Base-by-base conservation (phyloP, 495 filamentous ascomycete genomes). In the Aspergillus carlsbadensis region DNA sequence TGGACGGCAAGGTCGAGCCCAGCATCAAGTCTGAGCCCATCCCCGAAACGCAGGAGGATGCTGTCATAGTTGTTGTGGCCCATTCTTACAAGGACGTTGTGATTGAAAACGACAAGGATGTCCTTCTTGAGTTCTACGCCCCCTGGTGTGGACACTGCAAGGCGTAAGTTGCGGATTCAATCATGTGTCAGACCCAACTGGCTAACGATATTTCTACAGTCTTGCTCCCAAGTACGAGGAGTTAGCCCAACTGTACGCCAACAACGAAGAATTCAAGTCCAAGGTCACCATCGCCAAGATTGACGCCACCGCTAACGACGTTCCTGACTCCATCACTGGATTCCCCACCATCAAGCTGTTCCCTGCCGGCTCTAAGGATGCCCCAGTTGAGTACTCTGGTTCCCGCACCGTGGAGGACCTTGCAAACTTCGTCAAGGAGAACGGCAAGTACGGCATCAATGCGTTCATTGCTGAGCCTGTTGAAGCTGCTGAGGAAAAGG, bases 61-160 rank as follows among this genome's bases (percentile, higher is more conserved):
- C 90, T 37, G 92, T 96, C 56, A 86, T 85, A 40, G 84, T 96
- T 45, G 84, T 98, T 54, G 94, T 99, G 47, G 94, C 94, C 68
- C 87, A 95, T 73, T 94, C 84, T 75, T 99, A 97, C 82, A 82
- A 97, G 52, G 86, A 96, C 10, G 71, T 97, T 47, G 93, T 99
- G 67, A 81, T 97, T 31, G 86, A 99, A 64, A 88, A 96, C 69
- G 81, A 88, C 59, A 96, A 98, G 84, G 94, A 99, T 75, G 94
- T 99, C 54, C 85, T 99, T 49, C 75, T 99, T 52, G 94, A 99
- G 78, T 99, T 96, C 78, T 99, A 99, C 76, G 94, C 94, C 31
- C 95, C 95, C 42, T 98, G 94, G 95, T 99, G 95, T 70, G 94
- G 94, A 66, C 94, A 98, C 84, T 98, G 94, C 90, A 98, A 98